Evolutionary conservation across 2,329 filamentous ascomycete genomes (phyloP), one percentile per base, ranked within the genome.

Genomic region (Metarhizium guizhouense): DNA sequence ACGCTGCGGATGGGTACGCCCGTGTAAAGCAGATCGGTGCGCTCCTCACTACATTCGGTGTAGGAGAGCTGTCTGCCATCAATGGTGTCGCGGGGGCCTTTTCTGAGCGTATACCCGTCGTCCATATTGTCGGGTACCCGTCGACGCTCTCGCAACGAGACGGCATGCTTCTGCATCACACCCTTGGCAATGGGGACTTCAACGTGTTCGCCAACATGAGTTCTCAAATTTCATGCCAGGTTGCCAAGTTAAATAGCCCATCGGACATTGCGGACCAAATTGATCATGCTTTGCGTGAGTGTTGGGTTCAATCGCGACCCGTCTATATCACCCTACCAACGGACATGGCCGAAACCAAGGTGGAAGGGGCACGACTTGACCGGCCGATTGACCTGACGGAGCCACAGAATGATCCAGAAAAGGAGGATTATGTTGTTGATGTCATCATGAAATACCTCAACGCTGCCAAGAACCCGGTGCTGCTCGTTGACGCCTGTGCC

Each of bases 321-420:
- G 88, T 95, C 52, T 95, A 95, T 71, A 84, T 95, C 63, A 86
- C 86, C 67, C 76, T 95, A 8, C 90, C 91, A 2, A 89, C 87
- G 16, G 89, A 95, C 67, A 87, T 94, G 78, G 84, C 88, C 10
- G 75, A 84, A 62, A 81, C 84, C 68, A 88, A 92, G 71, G 74
- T 95, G 29, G 86, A 93, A 66, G 90, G 88, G 40, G 78, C 81
- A 50, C 76, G 85, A 7, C 77, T 95, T 13, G 79, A 85, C n/a
- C 85, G 76, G 0, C 83, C 84, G 0, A 83, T 96, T 57, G 81
- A 91, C 64, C 73, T 93, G 2, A 69, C 74, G 1, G 80, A 83
- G 55, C 81, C 83, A 1, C 58, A 68, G 18, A 94, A 93, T 64
- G 82, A 92, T 29, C 65, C 74, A 1, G 87, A 86, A 59, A 83